Conservation (phyloP, 495 filamentous ascomycete genomes). For the Pseudoneurospora amorphoporcata region DNA sequence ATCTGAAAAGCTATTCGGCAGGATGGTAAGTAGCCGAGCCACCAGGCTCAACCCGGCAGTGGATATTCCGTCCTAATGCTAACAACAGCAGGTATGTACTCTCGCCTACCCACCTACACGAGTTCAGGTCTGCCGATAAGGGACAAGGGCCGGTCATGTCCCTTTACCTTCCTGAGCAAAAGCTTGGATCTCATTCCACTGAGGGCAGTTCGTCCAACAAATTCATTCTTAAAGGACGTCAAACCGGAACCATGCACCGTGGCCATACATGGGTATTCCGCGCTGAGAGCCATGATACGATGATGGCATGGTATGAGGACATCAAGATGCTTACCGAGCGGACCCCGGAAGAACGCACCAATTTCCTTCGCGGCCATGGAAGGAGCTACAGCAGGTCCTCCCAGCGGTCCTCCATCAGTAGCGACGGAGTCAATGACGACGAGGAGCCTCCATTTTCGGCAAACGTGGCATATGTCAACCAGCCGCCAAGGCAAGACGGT, state of each 20-base stretch:
- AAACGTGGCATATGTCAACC: slow-evolving; percentile 36
- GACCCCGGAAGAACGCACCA: slow-evolving; percentile 79
- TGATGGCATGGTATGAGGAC: slow-evolving; percentile 94
- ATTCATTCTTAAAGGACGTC: slow-evolving; percentile 91
- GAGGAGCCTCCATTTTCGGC: slow-evolving; percentile 68
- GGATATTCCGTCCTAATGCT: slow-evolving; percentile 13
- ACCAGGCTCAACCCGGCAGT: not conserved
- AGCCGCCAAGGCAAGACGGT: slow-evolving; percentile 35
- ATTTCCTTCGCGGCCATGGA: slow-evolving; percentile 69
- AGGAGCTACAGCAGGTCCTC: slow-evolving; percentile 64
- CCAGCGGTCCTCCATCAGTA: slow-evolving; percentile 54
- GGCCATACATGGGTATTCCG: slow-evolving; percentile 98
- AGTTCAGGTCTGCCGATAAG: slow-evolving; percentile 84
- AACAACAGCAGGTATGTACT: slow-evolving; percentile 73
- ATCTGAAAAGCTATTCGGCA: slow-evolving; percentile 93
- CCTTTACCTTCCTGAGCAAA: slow-evolving; percentile 86
- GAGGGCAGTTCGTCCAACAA: slow-evolving; percentile 88
- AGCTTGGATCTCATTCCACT: slow-evolving; percentile 83
- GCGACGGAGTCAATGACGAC: slow-evolving; percentile 72
- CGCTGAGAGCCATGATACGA: slow-evolving; percentile 87
- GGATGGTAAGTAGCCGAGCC: slow-evolving; percentile 61
- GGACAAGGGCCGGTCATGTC: slow-evolving; percentile 78
- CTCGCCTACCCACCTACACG: slow-evolving; percentile 91
- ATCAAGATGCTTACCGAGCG: slow-evolving; percentile 79
- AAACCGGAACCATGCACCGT: slow-evolving; percentile 86